Base-by-base conservation (phyloP, 108 stramenopile genomes). In the Chaetoceros tenuissimus region DNA sequence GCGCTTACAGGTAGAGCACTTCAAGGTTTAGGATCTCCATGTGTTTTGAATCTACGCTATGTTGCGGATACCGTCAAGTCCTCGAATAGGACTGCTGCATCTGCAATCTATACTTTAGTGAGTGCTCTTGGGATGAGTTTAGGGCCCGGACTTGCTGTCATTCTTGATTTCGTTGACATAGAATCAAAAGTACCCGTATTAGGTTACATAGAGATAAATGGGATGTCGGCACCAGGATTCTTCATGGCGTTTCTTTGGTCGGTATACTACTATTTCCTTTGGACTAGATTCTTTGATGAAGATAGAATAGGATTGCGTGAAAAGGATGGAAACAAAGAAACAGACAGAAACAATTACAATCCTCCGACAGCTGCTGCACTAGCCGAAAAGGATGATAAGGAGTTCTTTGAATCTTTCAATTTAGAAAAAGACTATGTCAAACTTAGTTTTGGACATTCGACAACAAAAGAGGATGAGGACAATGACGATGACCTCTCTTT, bases 61-160 rank as follows among this genome's bases (percentile, higher is more conserved):
- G 88, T 96, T 52, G 92, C 90, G 10, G 94, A 94, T 66, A 88
- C 84, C 20, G 84, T 84, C 8, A 72, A 75, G 1, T 21, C 82
- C 5, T 60, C 57, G 25, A 49, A 84, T 24, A 74, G 93, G n/a
- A 94, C 93, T 2, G 60, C 71, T 18, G 87, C 84, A 44, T 87
- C 84, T 63, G 87, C 87, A 8, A 66, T 66, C 1, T 90, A 90
- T 67, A 89, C 80, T 2, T 82, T 85, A 57, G 83, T 81, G 8
- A 77, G 82, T 28, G 93, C 89, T 3, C 69, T 84, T 0, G 93
- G 93, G 16, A 81, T 85, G 46, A 84, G 88, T 2, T 51, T 86
- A 46, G 93, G 93, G 44, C 93, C 93, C 3, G 82, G 78, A 8
- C 71, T 77, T 59, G 93, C 93, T 3, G 76, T 85, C 44, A 17